Evolutionary conservation across 257 asterid genomes (phyloP).

Genomic region (Solanum dulcamara): DNA sequence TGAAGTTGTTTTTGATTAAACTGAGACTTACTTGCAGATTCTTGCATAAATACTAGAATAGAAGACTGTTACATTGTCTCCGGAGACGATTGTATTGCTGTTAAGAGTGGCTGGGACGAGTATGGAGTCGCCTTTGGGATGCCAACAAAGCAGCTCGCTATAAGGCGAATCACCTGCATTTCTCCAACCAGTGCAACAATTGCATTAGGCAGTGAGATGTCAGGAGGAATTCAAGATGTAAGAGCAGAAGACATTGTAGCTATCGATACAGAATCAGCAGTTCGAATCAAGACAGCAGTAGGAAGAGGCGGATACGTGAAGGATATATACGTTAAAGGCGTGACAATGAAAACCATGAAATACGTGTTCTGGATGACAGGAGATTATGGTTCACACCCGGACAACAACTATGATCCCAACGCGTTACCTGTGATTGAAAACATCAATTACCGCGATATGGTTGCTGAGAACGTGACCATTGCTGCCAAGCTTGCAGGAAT

Average conservation of each 20-base stretch:
- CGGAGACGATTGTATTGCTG: slow-evolving; percentile 93
- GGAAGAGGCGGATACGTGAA: slow-evolving; percentile 91
- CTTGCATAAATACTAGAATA: slow-evolving; percentile 67
- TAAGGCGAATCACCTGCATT: slow-evolving; percentile 73
- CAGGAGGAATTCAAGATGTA: slow-evolving; percentile 85
- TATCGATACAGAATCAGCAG: slow-evolving; percentile 72
- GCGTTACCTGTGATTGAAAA: slow-evolving; percentile 76
- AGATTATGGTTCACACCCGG: slow-evolving; percentile 84
- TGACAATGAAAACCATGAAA: slow-evolving; percentile 86
- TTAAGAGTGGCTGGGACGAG: slow-evolving; percentile 97
- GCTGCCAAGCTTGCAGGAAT: slow-evolving; percentile 54
- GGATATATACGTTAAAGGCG: slow-evolving; percentile 57
- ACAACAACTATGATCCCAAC: slow-evolving; percentile 64
- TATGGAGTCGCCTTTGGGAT: slow-evolving; percentile 82
- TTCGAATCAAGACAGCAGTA: slow-evolving; percentile 70
- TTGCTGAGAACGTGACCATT: slow-evolving; percentile 86
- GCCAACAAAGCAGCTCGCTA: slow-evolving; percentile 83
- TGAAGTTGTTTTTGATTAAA: neutral
- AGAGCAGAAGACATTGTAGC: slow-evolving; percentile 74
- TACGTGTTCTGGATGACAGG: slow-evolving; percentile 98
- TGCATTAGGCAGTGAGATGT: slow-evolving; percentile 97
- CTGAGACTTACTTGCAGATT: slow-evolving; percentile 29
- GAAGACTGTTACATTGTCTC: slow-evolving; percentile 94
- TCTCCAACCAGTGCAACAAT: slow-evolving; percentile 83
- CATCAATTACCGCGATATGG: slow-evolving; percentile 70